Base-by-base conservation (phyloP, 495 filamentous ascomycete species). In the Aspergillus baeticus region DNA sequence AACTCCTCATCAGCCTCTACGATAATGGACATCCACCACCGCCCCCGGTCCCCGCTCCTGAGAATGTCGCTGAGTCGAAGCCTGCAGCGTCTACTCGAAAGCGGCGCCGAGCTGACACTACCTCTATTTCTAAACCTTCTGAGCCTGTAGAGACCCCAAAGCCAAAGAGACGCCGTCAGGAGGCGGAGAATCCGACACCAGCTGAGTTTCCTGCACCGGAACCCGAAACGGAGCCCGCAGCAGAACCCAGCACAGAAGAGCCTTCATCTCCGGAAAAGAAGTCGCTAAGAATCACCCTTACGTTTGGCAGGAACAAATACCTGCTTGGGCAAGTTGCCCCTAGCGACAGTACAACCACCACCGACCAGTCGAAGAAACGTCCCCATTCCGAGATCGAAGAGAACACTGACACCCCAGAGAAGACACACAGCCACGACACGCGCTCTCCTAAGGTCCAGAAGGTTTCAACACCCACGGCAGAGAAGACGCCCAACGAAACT, bases 361-460 rank as follows among this genome's bases (percentile, higher is more conserved):
- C 49, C 6, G 49, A 54, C 6, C 23, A 35, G 23, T 47, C 58
- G 29, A 61, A 59, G 41, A 61, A 64, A 38, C 62, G 62, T 17
- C n/a, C 58, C 5, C 58, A 31, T 51, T 58, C 62, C 6, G 55
- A 61, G 11, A 51, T 54, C 22, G 58, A 64, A 15, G 52, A 51
- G 3, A 22, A n/a, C 11, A n/a, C 36, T 5, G 26, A 3, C 3
- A 8, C 26, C 26, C 26, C 36, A 17, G 47, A 39, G 33, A 54
- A 23, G 14, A 35, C 21, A 6, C 22, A 54, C 34, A 20, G 37
- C 33, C 15, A 51, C 23, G 26, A 50, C 15, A 36, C 57, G 7
- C 47, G 47, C 8, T 38, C 54, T 22, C 34, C 51, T 10, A 64
- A 58, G 26, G 13, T 37, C n/a, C 43, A 33, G n/a, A 61, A 54